Percentiles rank a stretch among this genome's conserved stretches.
Conservation (phyloP, 2,329 filamentous ascomycete genomes). For the Orbilia brochopaga region DNA sequence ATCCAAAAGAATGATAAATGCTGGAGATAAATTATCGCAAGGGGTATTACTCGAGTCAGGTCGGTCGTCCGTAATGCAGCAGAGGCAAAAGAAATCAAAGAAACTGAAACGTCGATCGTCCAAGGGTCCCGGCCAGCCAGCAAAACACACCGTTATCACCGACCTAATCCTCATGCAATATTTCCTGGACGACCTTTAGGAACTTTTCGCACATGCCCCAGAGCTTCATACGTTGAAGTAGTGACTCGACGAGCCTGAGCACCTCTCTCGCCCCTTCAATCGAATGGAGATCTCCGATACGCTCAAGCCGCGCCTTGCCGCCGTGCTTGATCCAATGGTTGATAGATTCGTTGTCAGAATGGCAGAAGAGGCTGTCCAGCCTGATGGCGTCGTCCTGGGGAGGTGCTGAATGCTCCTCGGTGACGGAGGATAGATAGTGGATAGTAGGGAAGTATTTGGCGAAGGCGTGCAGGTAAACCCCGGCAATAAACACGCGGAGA, state of each 20-base stretch:
- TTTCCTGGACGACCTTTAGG: slow-evolving; percentile 53
- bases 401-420: slow-evolving; percentile 36
- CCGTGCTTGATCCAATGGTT: slow-evolving; percentile 55
- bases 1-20: neutral
- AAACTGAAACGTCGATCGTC: neutral
- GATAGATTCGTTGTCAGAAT: slow-evolving; percentile 29
- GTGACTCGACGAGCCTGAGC: slow-evolving; percentile 53
- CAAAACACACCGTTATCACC: neutral
- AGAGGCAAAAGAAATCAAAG: neutral
- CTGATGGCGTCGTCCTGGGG: slow-evolving; percentile 52
- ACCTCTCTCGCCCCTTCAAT: slow-evolving; percentile 54
- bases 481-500: slow-evolving; percentile 54
- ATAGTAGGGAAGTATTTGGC: slow-evolving; percentile 52
- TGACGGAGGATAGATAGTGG: slow-evolving; percentile 36
- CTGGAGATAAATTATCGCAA: neutral
- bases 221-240: slow-evolving; percentile 54
- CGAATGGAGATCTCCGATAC: slow-evolving; percentile 52
- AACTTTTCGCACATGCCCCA: slow-evolving; percentile 55
- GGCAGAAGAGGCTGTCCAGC: slow-evolving; percentile 47
- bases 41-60: slow-evolving; percentile 1
- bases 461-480: slow-evolving; percentile 55
- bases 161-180: slow-evolving; percentile 50
- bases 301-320: slow-evolving; percentile 54
- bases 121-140: neutral
- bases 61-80: neutral